Evolutionary conservation across 192 early-diverging fungal genomes (phyloP), one percentile per base, ranked within the genome.

Genomic region (Coemansia sp.): DNA sequence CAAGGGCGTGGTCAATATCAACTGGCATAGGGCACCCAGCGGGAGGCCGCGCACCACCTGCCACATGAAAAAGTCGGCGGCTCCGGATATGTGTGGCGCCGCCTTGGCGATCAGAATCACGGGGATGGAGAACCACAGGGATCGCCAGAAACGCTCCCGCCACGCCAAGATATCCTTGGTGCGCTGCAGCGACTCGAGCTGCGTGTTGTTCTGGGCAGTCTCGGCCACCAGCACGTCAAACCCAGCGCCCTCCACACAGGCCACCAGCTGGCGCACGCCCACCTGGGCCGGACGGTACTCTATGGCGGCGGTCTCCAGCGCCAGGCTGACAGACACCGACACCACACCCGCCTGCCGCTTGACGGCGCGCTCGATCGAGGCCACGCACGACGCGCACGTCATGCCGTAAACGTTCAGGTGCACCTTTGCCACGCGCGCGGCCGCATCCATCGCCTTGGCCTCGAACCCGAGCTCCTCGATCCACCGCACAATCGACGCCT

Each of bases 391-490:
- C 11, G 84, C 84, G 46, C 89, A 90, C 11, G 87, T 88, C 94
- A 98, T 95, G n/a, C 94, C 94, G 50, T 84, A 92, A n/a, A 98
- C 83, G 44, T 86, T 80, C n/a, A 98, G 77, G 44, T 81, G 79
- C 2, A 85, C 72, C 1, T 57, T 67, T 19, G 80, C 81, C 28
- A 82, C 38, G 9, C 51, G 53, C 20, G 50, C 57, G 14, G 72
- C 69, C 2, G 74, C 77, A 8, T 65, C 64, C 18, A 92, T 58
- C 4, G 78, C 60, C 11, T 69, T 46, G 2, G 94, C 87, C 28
- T 83, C 79, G 41, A 90, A 92, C 7, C 88, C 91, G 46, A 87
- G 71, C 20, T 81, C 82, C 36, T 81, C 61, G 48, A 95, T 89
- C 36, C 79, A 48, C 38, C 83, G 79, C 2, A 74, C 83, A 15